Percentiles rank a stretch among this genome's conserved stretches.
Evolutionary conservation across 352 stramenopile species (phyloP).

Genomic region (Pythium biforme): DNA sequence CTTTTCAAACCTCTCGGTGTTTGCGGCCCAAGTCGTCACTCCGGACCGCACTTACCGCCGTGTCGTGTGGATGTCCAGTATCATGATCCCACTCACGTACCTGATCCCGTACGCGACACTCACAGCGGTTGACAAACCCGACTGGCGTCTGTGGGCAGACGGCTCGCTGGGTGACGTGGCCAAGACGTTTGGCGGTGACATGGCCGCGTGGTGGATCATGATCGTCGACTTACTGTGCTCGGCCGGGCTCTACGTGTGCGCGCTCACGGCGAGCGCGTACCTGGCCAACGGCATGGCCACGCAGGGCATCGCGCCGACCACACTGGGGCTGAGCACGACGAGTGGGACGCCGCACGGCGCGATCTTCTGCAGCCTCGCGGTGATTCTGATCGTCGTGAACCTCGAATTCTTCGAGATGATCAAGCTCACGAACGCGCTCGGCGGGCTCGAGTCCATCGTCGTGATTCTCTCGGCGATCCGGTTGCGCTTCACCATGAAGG

Average conservation of each 20-base stretch:
- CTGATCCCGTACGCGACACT: slow-evolving; percentile 37
- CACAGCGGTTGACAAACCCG: slow-evolving; percentile 36
- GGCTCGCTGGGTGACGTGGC: slow-evolving; percentile 37
- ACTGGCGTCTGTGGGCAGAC: slow-evolving; percentile 45
- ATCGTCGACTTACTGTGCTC: slow-evolving; percentile 35
- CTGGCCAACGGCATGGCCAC: slow-evolving; percentile 54
- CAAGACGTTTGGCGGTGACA: slow-evolving; percentile 37
- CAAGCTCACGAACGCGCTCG: slow-evolving; percentile 50
- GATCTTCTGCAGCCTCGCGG: slow-evolving; percentile 53
- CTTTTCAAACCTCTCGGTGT: slow-evolving; percentile 56
- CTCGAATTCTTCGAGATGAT: slow-evolving; percentile 52
- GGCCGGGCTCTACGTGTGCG: slow-evolving; percentile 46
- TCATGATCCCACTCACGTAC: slow-evolving; percentile 47
- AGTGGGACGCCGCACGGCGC: slow-evolving; percentile 36
- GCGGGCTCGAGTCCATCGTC: slow-evolving; percentile 40
- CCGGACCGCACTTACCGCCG: slow-evolving; percentile 36
- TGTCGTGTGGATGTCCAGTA: slow-evolving; percentile 40
- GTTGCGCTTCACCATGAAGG: slow-evolving; percentile 36
- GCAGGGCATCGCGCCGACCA: slow-evolving; percentile 46
- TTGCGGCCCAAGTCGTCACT: slow-evolving; percentile 41
- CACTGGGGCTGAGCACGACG: slow-evolving; percentile 34
- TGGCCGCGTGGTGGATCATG: slow-evolving; percentile 33
- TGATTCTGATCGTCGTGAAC: slow-evolving; percentile 59
- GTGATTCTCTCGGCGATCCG: slow-evolving; percentile 42
- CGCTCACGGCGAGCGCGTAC: slow-evolving; percentile 47